Evolutionary conservation across 1,139 yeast species (phyloP), one percentile per base, ranked within the genome.

Genomic region (Blastobotrys capitulatus): DNA sequence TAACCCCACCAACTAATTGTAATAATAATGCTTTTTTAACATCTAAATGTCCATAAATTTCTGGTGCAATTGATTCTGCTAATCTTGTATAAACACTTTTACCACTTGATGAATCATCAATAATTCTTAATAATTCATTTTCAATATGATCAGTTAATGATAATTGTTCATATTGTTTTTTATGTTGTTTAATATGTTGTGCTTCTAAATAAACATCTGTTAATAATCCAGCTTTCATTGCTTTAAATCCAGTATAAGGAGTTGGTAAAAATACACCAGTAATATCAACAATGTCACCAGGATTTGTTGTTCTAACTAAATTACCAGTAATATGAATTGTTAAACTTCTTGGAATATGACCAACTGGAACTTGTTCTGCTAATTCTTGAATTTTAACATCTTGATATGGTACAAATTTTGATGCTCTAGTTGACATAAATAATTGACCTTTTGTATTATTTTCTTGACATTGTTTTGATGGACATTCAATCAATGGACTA

Each of bases 331-430:
- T 82, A 64, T 92, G 96, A 48, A 90, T 78, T 6, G 86, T 79
- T 55, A 94, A 73, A 38, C 89, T 73, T 62, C 98, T 79, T 41
- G 99, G 99, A 57, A 94, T 92, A 67, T 92, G 97, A 44, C 98
- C 98, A 20, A 90, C 94, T 0, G 99, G 98, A 10, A 94, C 98
- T 69, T 92, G 98, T 56, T 84, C 84, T 13, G 98, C 88, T 66
- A 92, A 72, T 70, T 94, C 99, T 71, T 94, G 99, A 54, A 94
- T 77, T 62, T 87, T 84, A 48, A 90, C 94, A 62, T 94, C 98
- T 70, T 94, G 99, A 74, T 90, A 94, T 4, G 96, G 87, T 50
- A 86, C 76, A 63, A 94, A 94, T 69, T 92, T 92, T 31, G 97
- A 89, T 1, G 98, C 98, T 61, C 99, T 78, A 6, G 97, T 89